Evolutionary conservation across 2,329 filamentous ascomycete species (phyloP).

Genomic region (Tolypocladium nubicola): DNA sequence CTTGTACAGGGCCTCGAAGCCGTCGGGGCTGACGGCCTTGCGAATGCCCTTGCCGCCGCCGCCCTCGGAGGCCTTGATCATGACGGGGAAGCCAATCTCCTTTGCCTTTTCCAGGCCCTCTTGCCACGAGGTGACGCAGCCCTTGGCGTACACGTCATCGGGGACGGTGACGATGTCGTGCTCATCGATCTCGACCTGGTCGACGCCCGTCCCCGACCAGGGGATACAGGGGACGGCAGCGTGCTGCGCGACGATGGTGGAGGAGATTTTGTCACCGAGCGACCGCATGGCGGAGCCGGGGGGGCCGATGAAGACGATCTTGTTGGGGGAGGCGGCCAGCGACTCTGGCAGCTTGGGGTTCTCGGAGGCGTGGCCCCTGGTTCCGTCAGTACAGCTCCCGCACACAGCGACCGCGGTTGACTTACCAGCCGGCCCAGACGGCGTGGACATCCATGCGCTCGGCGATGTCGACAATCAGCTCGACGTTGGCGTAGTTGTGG

Average conservation of each 20-base stretch:
- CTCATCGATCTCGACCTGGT: conserved; percentile 66
- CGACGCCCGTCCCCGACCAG: conserved; percentile 95
- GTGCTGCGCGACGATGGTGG: conserved; percentile 97
- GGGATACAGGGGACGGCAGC: conserved; percentile 93
- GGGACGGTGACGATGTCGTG: conserved; percentile 86
- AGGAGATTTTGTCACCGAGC: conserved; percentile 98
- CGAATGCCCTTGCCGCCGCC: conserved; percentile 99
- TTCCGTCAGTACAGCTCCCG: conserved; percentile 3
- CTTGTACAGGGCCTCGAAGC: conserved; percentile 82
- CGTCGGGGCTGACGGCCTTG: conserved; percentile 77
- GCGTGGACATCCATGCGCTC: conserved; percentile 98
- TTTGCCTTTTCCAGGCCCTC: conserved; percentile 81
- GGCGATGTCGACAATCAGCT: conserved; percentile 96
- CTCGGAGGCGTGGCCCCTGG: conserved; percentile 91
- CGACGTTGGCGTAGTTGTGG: conserved; percentile 99
- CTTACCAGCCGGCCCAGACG: conserved; percentile 97
- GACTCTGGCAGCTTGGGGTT: conserved; percentile 97
- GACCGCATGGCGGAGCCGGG: conserved; percentile 98
- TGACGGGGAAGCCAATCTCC: conserved; percentile 95
- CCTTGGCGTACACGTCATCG: conserved; percentile 76
- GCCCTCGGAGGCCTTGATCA: conserved; percentile 99
- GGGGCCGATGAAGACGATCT: conserved; percentile 98
- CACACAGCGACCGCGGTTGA: no score
- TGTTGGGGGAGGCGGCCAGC: conserved; percentile 89
- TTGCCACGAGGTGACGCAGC: conserved; percentile 81